Evolutionary conservation across 192 early-diverging fungal species (phyloP), one percentile per base, ranked within the genome.

Genomic region (Coemansia sp.): DNA sequence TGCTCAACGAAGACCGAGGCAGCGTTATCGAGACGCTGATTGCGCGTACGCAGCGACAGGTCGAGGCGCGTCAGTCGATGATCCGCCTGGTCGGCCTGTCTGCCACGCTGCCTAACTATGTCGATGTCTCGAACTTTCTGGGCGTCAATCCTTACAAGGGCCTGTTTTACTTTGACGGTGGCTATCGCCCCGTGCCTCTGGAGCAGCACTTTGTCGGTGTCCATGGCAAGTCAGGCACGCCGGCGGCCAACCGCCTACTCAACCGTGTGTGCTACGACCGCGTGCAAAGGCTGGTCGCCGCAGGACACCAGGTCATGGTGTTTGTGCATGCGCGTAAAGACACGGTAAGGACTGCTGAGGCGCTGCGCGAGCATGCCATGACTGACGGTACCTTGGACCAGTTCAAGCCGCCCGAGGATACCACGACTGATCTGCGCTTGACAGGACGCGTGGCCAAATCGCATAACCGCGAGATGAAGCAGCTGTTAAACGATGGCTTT

Each of bases 301-400:
- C 92, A 29, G 94, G 93, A 0, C 91, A 96, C 79, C 98, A 99
- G 79, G 96, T 99, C 29, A 98, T 99, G 96, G 95, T 99, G 7
- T 99, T 99, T 89, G 98, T 99, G 40, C 97, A 99, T 71, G 89
- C 98, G 5, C 91, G 97, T 49, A 98, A 98, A 74, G 98, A 98
- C 63, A 98, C 98, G 6, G 97, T 96, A n/a, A 93, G 93, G 68
- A 97, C 96, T 0, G 96, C 96, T 3, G 86, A 91, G 79, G 89
- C 88, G 65, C 68, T 99, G 20, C 80, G 88, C 20, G 91, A 94
- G 51, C 89, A 90, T 76, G 95, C 95, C 1, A 42, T 66, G 47
- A 69, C 85, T n/a, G 87, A 93, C 18, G 90, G 87, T 43, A 77
- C 78, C 20, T 43, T 86, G 24, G 88, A 85, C 18, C 69, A 72